Base-by-base conservation (phyloP, 164 flowering plant species). In the Stephania cephalantha region DNA sequence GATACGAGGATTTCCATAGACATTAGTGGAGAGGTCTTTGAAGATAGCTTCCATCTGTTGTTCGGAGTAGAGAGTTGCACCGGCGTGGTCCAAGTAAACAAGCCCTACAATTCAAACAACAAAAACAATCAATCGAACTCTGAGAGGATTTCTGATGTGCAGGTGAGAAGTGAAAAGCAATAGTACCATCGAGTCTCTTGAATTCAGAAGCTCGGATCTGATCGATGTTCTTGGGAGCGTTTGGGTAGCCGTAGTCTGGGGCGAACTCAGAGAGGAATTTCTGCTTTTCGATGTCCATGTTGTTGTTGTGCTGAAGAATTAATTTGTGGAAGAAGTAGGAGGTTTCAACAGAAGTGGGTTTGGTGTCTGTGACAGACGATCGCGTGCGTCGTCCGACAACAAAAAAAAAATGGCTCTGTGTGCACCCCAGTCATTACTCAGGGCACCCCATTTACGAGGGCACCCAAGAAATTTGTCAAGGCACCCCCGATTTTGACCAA, bases 1-100 rank as follows among this genome's bases (percentile, higher is more conserved):
- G 95, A 91, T 95, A 95, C 98, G 99, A 58, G 99, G 99, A 83
- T 95, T 95, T 31, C 93, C 99, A 81, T 89, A 93, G 45, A 95
- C 87, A 79, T 70, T 89, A 25, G 87, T 67, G 35, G 83, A 85
- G 44, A 95, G 84, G 64, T 92, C 94, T 73, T 86, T 91, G 72
- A 88, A 82, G 8, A 90, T 65, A 2, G 84, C 81, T 80, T 93
- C 98, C 95, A 95, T 87, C 80, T 95, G 99, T 48, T 80, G 76
- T 79, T 95, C 99, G 11, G 99, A 93, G 80, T 93, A 93, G 30
- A 95, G 76, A 68, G 97, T 91, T 12, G 98, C 90, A 30, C 98
- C 99, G 66, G 97, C 97, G 84, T 95, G 99, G 79, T 95, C 98
- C 90, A 95, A 85, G 78, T 95, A 95, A 22, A 89, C 97, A 69